Evolutionary conservation across 2,329 filamentous ascomycete genomes (phyloP).

Genomic region (Aureobasidium sp.): DNA sequence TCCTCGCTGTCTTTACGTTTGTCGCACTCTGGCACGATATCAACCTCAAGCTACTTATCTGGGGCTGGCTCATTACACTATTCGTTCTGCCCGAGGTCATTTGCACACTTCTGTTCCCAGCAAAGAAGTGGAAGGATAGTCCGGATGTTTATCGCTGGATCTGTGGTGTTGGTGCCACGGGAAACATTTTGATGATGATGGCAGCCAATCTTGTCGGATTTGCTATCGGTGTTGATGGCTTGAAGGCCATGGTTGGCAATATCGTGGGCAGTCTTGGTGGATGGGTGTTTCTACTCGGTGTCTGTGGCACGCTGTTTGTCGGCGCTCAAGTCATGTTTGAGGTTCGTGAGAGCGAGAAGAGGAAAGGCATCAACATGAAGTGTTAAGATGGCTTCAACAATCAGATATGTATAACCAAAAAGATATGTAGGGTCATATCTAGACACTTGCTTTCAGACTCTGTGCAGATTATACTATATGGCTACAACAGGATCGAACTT

Average conservation of each 20-base stretch:
- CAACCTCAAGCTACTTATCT: slow-evolving; percentile 78
- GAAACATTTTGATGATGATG: slow-evolving; percentile 92
- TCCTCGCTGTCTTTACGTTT: slow-evolving; percentile 84
- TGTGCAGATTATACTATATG: neutral
- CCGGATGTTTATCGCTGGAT: slow-evolving; percentile 71
- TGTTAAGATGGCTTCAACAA: slow-evolving; percentile 46
- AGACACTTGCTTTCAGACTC: neutral
- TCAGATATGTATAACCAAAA: neutral
- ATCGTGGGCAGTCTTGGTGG: slow-evolving; percentile 73
- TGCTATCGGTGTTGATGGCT: slow-evolving; percentile 80
- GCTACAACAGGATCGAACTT: neutral
- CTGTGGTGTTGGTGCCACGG: slow-evolving; percentile 71
- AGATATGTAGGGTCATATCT: neutral
- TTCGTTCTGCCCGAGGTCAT: slow-evolving; percentile 88
- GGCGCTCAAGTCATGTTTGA: slow-evolving; percentile 96
- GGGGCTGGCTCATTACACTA: slow-evolving; percentile 92
- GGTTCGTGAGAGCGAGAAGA: slow-evolving; percentile 73
- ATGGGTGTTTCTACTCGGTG: slow-evolving; percentile 60
- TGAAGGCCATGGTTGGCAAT: slow-evolving; percentile 65
- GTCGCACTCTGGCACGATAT: slow-evolving; percentile 98
- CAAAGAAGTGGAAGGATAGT: slow-evolving; percentile 57
- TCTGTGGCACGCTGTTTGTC: slow-evolving; percentile 70
- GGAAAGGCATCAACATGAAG: slow-evolving; percentile 73
- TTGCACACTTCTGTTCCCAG: slow-evolving; percentile 64
- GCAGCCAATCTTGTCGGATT: slow-evolving; percentile 90